Evolutionary conservation across 169 alveolate genomes (phyloP), one percentile per base, ranked within the genome.

Genomic region (Plasmodium chabaudi): DNA sequence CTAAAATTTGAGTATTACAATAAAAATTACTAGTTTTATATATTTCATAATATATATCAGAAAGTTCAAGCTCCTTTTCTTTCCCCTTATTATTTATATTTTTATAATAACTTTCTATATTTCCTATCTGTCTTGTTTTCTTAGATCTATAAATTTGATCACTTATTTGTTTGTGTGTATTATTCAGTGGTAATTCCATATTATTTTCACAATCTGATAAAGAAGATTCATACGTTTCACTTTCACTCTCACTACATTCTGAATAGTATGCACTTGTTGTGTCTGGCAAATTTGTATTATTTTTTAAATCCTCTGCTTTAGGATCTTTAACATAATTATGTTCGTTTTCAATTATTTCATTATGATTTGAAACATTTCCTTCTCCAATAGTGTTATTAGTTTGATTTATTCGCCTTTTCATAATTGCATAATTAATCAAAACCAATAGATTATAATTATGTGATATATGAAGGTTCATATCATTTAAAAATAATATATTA

Each of bases 1-100:
- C 89, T 47, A 79, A 5, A 12, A 79, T 55, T 61, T 67, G 82
- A 1, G 55, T 49, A 55, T 46, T 67, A 61, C 89, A 79, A 67
- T 79, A 79, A 55, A 79, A 79, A 70, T 79, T 79, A 42, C 89
- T 65, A 44, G 27, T 25, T 68, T 19, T 79, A 71, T 79, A 79
- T 10, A 79, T 79, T 55, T 67, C 89, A 61, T 79, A 67, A 21
- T 42, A 57, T 19, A 79, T 47, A 17, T 79, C 89, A 34, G 51
- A 23, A 23, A 57, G 42, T 1, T 25, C 25, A 25, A 79, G 23
- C 5, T 64, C 84, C 25, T 49, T 56, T 6, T 61, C 15, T 3
- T 27, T 61, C 13, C 74, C 71, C 13, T 79, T 79, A 9, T 53
- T 55, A 10, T 47, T 79, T 53, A 63, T 17, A 27, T 47, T 79